Evolutionary conservation across 1,139 yeast genomes (phyloP).

Genomic region (Suzukiozyma palmioleophila): DNA sequence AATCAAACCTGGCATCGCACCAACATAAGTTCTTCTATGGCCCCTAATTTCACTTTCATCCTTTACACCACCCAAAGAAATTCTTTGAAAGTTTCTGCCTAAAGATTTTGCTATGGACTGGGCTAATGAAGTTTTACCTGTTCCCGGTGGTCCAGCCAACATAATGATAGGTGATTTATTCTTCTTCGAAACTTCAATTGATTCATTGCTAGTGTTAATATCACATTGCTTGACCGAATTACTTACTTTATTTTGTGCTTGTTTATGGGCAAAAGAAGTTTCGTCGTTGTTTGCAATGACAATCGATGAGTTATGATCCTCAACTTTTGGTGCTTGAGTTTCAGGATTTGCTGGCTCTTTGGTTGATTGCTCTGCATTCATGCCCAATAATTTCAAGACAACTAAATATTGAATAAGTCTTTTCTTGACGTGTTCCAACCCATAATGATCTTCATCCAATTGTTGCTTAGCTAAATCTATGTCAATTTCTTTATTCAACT

Average conservation of each 20-base stretch:
- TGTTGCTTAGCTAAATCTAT: slow-evolving; percentile 52
- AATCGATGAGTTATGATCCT: slow-evolving; percentile 16
- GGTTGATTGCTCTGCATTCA: slow-evolving; percentile 30
- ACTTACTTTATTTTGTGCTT: slow-evolving; percentile 24
- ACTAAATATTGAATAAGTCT: slow-evolving; percentile 79
- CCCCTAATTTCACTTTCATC: slow-evolving; percentile 93
- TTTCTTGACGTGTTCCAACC: slow-evolving; percentile 75
- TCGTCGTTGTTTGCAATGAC: slow-evolving; percentile 38
- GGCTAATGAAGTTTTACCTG: slow-evolving; percentile 89
- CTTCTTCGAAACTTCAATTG: slow-evolving; percentile 27
- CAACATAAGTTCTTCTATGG: slow-evolving; percentile 88
- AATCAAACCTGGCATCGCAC: slow-evolving; percentile 88
- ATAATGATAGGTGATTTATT: slow-evolving; percentile 71
- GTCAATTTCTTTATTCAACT: slow-evolving; percentile 45
- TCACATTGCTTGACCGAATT: slow-evolving; percentile 13
- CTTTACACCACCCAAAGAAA: slow-evolving; percentile 83
- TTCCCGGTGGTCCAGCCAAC: slow-evolving; percentile 94
- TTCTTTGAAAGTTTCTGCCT: slow-evolving; percentile 75
- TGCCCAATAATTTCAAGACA: slow-evolving; percentile 60
- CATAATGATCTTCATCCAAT: slow-evolving; percentile 79
- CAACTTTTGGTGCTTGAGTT: slow-evolving; percentile 1
- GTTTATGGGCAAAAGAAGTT: slow-evolving; percentile 23
- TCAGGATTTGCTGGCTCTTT: slow-evolving; percentile 10
- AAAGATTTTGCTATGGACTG: slow-evolving; percentile 80
- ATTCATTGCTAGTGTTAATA: slow-evolving; percentile 12